phyloP scores from a whole-genome alignment of 306 rosid genomes.

The Vigna angularis region DNA sequence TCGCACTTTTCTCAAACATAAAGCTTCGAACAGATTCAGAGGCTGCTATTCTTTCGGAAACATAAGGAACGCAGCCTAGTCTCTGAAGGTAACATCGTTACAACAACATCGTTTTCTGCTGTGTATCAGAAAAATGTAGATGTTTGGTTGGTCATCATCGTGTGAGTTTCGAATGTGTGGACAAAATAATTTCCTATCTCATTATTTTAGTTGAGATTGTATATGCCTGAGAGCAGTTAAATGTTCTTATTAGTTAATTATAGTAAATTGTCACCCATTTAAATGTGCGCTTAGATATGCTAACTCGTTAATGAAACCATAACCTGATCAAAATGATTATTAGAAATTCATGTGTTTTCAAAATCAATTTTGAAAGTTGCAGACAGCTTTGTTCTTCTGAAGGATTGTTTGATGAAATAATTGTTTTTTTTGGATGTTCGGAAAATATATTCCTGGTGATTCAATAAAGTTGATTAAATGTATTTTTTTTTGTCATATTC shows the following conservation, averaged over 20 bases:
- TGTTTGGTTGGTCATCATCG: background rate
- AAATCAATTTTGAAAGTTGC: background rate
- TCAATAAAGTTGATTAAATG: too few species aligned
- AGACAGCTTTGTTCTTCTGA: background rate
- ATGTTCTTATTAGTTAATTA: background rate
- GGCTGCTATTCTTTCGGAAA: conserved; percentile 37
- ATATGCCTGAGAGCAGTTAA: conserved; percentile 5
- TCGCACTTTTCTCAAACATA: conserved; percentile 13
- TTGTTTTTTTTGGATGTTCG: too few species aligned
- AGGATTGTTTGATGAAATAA: background rate
- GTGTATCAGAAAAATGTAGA: background rate
- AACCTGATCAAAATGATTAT: background rate
- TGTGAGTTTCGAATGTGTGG: conserved; percentile 28
- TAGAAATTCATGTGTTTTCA: background rate
- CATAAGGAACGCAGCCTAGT: conserved; percentile 26
- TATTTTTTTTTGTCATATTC: too few species aligned
- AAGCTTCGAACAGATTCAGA: conserved; percentile 30
- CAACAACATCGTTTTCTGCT: too few species aligned
- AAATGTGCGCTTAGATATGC: background rate
- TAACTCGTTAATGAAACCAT: background rate
- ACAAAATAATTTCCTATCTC: conserved; percentile 27
- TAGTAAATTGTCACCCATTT: background rate
- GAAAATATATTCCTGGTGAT: too few species aligned
- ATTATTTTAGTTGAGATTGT: conserved; percentile 35
- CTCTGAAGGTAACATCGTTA: conserved; percentile 2